Conservation (phyloP, 768 basidiomycete genomes). For the Dacryopinax spathularia region DNA sequence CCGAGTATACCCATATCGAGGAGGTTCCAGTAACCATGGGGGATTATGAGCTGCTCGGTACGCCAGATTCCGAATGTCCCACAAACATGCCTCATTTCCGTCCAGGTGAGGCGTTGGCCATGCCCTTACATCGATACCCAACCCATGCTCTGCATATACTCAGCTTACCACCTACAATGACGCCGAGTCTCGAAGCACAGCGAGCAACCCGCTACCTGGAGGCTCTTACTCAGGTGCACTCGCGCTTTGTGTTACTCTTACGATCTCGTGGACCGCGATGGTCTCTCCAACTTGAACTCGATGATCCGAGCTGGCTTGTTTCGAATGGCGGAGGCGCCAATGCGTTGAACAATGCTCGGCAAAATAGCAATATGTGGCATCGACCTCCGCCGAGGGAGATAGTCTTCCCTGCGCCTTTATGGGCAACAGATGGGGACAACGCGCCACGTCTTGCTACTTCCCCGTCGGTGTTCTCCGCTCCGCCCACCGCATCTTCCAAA, state of each 20-base stretch:
- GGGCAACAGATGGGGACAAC: neutral
- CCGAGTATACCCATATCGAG: neutral
- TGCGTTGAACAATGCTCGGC: neutral
- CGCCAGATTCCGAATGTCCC: too few relatives aligned
- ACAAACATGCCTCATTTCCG: too few relatives aligned
- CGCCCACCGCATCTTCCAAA: neutral
- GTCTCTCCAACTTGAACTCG: neutral
- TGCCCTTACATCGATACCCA: neutral
- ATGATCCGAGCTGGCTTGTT: neutral
- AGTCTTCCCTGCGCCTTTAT: neutral
- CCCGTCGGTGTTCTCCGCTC: neutral
- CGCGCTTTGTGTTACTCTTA: neutral
- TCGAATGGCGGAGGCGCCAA: slow-evolving; percentile 1
- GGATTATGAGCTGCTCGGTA: neutral
- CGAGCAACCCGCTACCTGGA: neutral
- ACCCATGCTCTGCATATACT: neutral
- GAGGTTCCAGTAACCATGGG: neutral
- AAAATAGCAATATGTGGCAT: neutral
- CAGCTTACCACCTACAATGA: neutral
- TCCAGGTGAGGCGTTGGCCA: neutral
- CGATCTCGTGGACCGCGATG: neutral
- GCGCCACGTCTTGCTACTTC: neutral
- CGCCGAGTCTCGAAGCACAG: neutral
- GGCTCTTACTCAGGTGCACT: neutral
- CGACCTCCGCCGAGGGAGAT: neutral